These are phyloP conservation scores for Ambispora gerdemannii DNA, from an alignment of 192 early-diverging fungal species.

Conservation along the genomic window DNA sequence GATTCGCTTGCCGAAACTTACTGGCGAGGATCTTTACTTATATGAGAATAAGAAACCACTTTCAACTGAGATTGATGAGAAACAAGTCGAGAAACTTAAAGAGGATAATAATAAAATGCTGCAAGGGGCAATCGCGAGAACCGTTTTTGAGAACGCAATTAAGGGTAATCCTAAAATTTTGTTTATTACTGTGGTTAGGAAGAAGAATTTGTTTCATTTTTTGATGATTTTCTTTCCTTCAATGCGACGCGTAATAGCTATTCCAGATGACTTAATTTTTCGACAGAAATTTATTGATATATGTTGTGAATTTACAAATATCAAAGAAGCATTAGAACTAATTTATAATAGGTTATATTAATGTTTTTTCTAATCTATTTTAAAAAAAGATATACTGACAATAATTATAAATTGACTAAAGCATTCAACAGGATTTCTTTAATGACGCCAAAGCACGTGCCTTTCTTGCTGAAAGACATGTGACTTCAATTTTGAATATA, in stretches of 20 bases:
- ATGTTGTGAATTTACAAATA: slow-evolving; percentile 53
- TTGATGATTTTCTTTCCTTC: slow-evolving; percentile 4
- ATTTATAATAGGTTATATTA: slow-evolving; percentile 33
- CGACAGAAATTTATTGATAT: slow-evolving; percentile 69
- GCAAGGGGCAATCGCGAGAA: slow-evolving; percentile 68
- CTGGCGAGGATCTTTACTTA: slow-evolving; percentile 46
- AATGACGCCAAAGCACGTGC: slow-evolving; percentile 52
- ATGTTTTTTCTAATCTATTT: too few species aligned
- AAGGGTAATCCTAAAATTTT: slow-evolving; percentile 38
- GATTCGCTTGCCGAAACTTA: slow-evolving; percentile 53
- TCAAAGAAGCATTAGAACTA: slow-evolving; percentile 42
- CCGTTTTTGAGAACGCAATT: slow-evolving; percentile 81
- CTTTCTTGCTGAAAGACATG: slow-evolving; percentile 40
- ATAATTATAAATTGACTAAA: too few species aligned
- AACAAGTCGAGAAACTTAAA: slow-evolving; percentile 46
- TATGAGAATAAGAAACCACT: slow-evolving; percentile 30
- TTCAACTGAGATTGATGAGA: too few species aligned
- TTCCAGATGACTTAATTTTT: slow-evolving; percentile 71
- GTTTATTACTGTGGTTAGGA: background rate
- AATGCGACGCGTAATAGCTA: slow-evolving; percentile 47
- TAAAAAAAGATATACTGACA: too few species aligned
- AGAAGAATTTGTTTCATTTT: background rate
- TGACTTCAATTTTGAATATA: background rate
- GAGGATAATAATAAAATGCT: slow-evolving; percentile 64
- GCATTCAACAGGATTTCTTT: slow-evolving; percentile 57